Percentiles rank a stretch among this genome's conserved stretches.
These are phyloP conservation scores for Kondoa subrosea DNA, from an alignment of 768 basidiomycete species.

Conservation along the genomic window DNA sequence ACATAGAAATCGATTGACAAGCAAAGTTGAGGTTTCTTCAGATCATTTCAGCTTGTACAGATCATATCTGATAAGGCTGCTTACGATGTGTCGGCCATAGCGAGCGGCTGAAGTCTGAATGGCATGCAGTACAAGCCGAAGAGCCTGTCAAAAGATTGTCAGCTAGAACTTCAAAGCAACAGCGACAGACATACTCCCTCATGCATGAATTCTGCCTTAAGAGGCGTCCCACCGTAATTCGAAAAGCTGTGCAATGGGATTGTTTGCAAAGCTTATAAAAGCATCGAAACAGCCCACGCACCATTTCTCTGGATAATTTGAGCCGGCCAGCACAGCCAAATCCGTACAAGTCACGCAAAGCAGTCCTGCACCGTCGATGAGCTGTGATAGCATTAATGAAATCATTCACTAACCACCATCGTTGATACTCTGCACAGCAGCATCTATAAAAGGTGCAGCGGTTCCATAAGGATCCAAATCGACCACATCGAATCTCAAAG, in stretches of 20 bases:
- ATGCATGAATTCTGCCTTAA: conserved; percentile 87
- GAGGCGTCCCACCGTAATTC: conserved; percentile 81
- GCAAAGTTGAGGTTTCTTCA: conserved; percentile 50
- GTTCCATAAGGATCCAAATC: conserved; percentile 97
- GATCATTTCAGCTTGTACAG: neutral
- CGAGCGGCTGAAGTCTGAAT: conserved; percentile 72
- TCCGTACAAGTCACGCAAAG: conserved; percentile 95
- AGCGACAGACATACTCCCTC: conserved; percentile 51
- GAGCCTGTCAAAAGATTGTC: conserved; percentile 42
- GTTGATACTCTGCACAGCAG: conserved; percentile 68
- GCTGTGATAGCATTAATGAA: neutral
- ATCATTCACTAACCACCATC: conserved; percentile 54
- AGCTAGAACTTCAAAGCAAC: neutral
- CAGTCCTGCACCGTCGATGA: conserved; percentile 43
- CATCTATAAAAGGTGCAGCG: conserved; percentile 90
- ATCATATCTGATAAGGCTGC: conserved; percentile 30
- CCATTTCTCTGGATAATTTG: conserved; percentile 96
- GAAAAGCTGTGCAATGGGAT: conserved; percentile 46
- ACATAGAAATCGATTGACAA: conserved; percentile 96
- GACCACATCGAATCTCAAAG: conserved; percentile 69
- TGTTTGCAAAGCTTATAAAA: neutral
- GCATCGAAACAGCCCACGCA: conserved; percentile 30
- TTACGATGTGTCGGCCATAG: conserved; percentile 67
- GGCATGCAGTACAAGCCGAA: conserved; percentile 74
- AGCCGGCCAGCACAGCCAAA: conserved; percentile 76